These are phyloP conservation scores for Ampelocalamus luodianensis DNA, from an alignment of 176 grass and related monocot genomes.

Conservation along the genomic window DNA sequence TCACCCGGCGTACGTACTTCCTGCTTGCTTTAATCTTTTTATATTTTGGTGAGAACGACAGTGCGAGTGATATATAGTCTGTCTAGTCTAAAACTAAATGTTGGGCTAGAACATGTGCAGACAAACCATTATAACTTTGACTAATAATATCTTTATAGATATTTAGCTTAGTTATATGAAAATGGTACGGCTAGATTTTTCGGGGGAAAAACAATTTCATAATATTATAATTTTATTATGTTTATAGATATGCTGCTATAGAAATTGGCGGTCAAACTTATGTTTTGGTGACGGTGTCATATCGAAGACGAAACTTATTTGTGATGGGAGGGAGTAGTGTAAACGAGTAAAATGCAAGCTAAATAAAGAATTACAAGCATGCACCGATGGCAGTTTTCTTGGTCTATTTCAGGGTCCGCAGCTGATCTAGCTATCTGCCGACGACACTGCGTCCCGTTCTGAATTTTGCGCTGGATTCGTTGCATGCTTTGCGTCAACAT, in stretches of 20 bases:
- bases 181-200: not conserved
- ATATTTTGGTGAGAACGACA: not conserved
- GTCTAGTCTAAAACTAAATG: too few species aligned
- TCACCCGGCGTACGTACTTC: not conserved
- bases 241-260: too few species aligned
- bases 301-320: not conserved
- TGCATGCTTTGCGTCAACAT: not conserved
- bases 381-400: not conserved
- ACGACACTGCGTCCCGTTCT: not conserved
- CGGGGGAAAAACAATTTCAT: too few species aligned
- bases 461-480: conserved; percentile 30
- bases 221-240: too few species aligned
- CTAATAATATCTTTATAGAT: not conserved
- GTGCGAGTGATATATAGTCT: not conserved
- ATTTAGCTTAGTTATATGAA: not conserved
- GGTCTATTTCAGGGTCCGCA: not conserved
- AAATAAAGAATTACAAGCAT: not conserved
- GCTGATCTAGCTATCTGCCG: not conserved
- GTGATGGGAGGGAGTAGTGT: not conserved
- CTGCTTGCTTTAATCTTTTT: not conserved
- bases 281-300: not conserved
- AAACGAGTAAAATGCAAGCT: not conserved
- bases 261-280: not conserved
- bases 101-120: too few species aligned
- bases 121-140: not conserved